Conservation (phyloP, 139 green algal species). For the Pedinophyceae sp. region DNA sequence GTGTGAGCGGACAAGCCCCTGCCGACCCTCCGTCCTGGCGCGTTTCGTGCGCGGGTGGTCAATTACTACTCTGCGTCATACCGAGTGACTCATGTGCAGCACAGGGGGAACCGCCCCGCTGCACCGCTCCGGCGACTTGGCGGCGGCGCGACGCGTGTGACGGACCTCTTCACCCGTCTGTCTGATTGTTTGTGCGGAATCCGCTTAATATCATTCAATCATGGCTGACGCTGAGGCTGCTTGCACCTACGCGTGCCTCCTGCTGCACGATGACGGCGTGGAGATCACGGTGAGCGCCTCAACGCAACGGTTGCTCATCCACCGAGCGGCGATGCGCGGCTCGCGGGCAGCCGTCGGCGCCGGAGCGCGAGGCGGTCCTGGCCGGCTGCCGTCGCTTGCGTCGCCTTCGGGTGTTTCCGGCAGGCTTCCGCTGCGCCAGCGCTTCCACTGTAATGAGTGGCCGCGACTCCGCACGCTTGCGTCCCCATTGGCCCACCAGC, state of each 20-base stretch:
- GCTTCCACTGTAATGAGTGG: background rate
- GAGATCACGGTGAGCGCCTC: conserved; percentile 56
- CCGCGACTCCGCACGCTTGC: background rate
- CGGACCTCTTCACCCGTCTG: too few relatives aligned
- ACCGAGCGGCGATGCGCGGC: too few relatives aligned
- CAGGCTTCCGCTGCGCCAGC: background rate
- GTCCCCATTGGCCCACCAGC: background rate
- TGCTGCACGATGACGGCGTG: conserved; percentile 88
- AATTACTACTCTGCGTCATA: too few relatives aligned
- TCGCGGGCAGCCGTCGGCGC: background rate
- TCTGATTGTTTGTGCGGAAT: background rate
- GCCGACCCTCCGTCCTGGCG: too few relatives aligned
- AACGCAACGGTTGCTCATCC: background rate
- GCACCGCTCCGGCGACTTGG: too few relatives aligned
- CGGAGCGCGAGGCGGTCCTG: background rate
- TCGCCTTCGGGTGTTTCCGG: background rate
- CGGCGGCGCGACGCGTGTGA: too few relatives aligned
- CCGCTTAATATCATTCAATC: conserved; percentile 7
- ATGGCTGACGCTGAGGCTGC: conserved; percentile 74
- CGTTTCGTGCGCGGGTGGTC: too few relatives aligned
- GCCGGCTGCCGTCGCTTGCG: too few relatives aligned
- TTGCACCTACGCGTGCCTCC: conserved; percentile 89
- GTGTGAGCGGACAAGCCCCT: too few relatives aligned
- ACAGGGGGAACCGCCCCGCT: too few relatives aligned
- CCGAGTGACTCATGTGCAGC: too few relatives aligned